A percentile compares a stretch with the other conserved stretches of the same genome.
Conservation (phyloP, 2,329 filamentous ascomycete species). For the Albophoma yamanashiensis region DNA sequence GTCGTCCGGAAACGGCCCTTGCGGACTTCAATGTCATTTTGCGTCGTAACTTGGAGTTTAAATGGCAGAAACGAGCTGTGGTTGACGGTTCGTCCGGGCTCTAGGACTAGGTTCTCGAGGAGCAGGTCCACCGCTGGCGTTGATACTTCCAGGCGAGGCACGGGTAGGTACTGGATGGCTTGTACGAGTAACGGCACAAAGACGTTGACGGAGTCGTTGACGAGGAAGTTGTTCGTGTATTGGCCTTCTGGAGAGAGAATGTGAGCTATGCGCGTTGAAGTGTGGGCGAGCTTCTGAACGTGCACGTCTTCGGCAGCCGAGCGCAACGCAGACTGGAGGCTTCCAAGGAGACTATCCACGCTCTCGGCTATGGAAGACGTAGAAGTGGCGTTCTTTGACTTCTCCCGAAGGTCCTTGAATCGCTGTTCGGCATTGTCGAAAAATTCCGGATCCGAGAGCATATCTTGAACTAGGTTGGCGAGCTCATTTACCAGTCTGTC, state of each 20-base stretch:
- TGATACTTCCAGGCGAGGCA: conserved; percentile 80
- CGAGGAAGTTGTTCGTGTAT: conserved; percentile 57
- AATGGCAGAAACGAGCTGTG: conserved; percentile 83
- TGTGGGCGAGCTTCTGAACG: conserved; percentile 57
- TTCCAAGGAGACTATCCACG: conserved; percentile 59
- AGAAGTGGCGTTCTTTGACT: conserved; percentile 51
- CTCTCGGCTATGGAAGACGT: conserved; percentile 63
- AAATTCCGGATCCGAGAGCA: conserved; percentile 79
- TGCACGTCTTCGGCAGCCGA: conserved; percentile 64
- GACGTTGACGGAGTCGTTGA: conserved; percentile 66
- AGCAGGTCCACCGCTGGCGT: conserved; percentile 76
- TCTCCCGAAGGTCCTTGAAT: conserved; percentile 38
- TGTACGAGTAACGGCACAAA: conserved; percentile 71
- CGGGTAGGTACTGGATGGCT: conserved; percentile 76
- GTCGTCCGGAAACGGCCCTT: conserved; percentile 58
- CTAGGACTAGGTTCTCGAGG: conserved; percentile 81
- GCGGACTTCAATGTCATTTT: conserved; percentile 76
- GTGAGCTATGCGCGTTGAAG: conserved; percentile 54
- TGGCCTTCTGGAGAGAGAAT: conserved; percentile 57
- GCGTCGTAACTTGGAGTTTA: conserved; percentile 67
- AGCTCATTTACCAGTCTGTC: conserved; percentile 66
- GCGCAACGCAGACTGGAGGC: conserved; percentile 55
- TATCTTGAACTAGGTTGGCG: conserved; percentile 63
- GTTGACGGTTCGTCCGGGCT: conserved; percentile 78
- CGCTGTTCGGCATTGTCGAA: conserved; percentile 60